Conservation (phyloP, 805 yeast genomes). For the Dipodascus albidus region DNA sequence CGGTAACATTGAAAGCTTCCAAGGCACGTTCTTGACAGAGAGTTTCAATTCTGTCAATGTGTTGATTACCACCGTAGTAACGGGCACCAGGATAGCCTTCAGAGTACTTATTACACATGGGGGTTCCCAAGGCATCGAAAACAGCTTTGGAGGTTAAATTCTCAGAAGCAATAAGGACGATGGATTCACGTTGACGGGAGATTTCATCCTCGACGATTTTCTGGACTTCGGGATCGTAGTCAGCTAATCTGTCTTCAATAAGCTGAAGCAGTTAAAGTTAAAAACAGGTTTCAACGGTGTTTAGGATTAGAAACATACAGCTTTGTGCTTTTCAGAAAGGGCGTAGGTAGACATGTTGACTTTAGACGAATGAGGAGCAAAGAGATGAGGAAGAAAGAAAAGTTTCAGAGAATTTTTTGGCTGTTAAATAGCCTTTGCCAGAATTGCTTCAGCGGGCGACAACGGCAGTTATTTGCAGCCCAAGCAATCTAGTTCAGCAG, state of each 20-base stretch:
- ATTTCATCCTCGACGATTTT: slow-evolving; percentile 52
- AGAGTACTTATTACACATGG: slow-evolving; percentile 96
- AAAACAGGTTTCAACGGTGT: not conserved
- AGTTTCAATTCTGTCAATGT: slow-evolving; percentile 85
- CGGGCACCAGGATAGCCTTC: slow-evolving; percentile 99
- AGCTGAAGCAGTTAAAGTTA: slow-evolving; percentile 7
- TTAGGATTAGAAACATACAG: slow-evolving; percentile 13
- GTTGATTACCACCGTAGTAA: slow-evolving; percentile 97
- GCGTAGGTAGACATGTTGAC: slow-evolving; percentile 21
- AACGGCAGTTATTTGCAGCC: not conserved
- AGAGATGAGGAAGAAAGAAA: not conserved
- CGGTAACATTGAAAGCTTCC: slow-evolving; percentile 69
- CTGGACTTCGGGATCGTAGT: slow-evolving; percentile 31
- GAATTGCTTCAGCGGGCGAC: not conserved
- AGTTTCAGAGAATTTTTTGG: not conserved
- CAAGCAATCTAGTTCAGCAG: too few species aligned
- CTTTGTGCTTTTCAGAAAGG: slow-evolving; percentile 23
- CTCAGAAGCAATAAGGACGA: slow-evolving; percentile 92
- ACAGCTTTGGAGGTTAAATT: slow-evolving; percentile 95
- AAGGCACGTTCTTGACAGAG: slow-evolving; percentile 93
- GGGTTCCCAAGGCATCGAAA: slow-evolving; percentile 92
- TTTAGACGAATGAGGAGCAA: slow-evolving; percentile 1
- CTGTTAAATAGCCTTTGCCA: not conserved
- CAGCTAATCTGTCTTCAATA: slow-evolving; percentile 20
- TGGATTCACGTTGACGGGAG: slow-evolving; percentile 85